Evolutionary conservation across 441 rosid species (phyloP).

Genomic region (Erodium chrysanthum): DNA sequence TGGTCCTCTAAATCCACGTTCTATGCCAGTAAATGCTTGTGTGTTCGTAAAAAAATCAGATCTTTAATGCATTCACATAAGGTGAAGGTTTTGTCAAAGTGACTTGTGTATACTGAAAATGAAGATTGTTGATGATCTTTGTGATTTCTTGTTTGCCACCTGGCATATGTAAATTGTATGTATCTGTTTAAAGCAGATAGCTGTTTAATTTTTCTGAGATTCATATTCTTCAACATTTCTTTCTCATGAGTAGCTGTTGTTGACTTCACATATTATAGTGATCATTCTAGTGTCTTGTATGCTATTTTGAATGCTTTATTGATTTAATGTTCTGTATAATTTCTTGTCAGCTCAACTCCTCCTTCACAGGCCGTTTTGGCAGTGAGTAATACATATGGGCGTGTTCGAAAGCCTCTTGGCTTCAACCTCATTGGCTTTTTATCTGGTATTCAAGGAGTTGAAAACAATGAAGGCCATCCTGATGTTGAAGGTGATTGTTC

Average conservation of each 20-base stretch:
- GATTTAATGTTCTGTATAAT: constrained; percentile 9
- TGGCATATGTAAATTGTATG: background rate
- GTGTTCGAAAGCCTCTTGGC: constrained; percentile 85
- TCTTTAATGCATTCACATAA: background rate
- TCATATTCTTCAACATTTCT: background rate
- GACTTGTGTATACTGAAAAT: background rate
- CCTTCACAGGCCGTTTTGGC: constrained; percentile 96
- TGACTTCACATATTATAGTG: background rate
- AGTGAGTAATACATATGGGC: constrained; percentile 88
- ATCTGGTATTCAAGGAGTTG: constrained; percentile 50
- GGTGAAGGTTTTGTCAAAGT: background rate
- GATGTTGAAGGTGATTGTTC: constrained; percentile 56
- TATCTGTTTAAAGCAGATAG: background rate
- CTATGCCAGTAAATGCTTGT: background rate
- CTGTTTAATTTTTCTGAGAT: background rate
- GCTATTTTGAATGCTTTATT: background rate
- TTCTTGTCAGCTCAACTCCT: constrained; percentile 75
- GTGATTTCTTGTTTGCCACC: background rate
- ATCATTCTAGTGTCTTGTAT: background rate
- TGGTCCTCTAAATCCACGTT: background rate
- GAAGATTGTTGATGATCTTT: too few relatives aligned
- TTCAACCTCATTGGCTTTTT: constrained; percentile 61
- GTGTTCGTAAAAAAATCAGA: background rate
- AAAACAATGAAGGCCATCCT: constrained; percentile 30
- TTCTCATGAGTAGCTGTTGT: background rate